Evolutionary conservation across 441 rosid genomes (phyloP).

Genomic region (Raphanus hybrid): DNA sequence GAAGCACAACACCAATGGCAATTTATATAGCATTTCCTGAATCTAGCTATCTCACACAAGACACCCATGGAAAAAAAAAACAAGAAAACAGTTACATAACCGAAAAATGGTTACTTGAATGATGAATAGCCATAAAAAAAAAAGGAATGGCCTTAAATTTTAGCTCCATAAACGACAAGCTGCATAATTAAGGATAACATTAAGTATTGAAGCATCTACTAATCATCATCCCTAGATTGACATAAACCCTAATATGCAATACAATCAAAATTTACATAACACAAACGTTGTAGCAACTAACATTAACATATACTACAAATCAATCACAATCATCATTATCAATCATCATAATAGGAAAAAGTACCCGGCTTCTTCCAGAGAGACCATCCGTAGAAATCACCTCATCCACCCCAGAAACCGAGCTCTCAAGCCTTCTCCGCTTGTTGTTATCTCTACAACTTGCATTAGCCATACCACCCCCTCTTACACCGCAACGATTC

Average conservation of each 20-base stretch:
- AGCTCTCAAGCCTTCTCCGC: conserved; percentile 61
- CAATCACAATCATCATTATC: not conserved
- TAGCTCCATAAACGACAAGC: not conserved
- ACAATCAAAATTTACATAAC: not conserved
- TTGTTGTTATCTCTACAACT: conserved; percentile 49
- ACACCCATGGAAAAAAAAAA: conserved; percentile 18
- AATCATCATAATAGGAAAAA: conserved; percentile 9
- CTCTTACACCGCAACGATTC: conserved; percentile 46
- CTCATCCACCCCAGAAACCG: conserved; percentile 18
- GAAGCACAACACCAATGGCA: not conserved
- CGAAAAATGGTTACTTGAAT: not conserved
- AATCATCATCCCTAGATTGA: conserved; percentile 5
- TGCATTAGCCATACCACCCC: conserved; percentile 42
- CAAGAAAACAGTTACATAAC: not conserved
- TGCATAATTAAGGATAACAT: not conserved
- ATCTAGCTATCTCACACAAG: conserved; percentile 19
- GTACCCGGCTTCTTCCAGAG: conserved; percentile 61
- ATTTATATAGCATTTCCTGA: conserved; percentile 22
- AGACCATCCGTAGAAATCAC: conserved; percentile 42
- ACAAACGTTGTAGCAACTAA: not conserved
- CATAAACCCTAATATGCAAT: not conserved
- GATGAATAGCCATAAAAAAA: not conserved
- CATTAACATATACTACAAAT: not conserved
- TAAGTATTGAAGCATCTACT: conserved; percentile 10
- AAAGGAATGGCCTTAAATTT: not conserved